These are phyloP conservation scores for Citeromyces hawaiiensis DNA, from an alignment of 1,139 yeast species.

Conservation along the genomic window DNA sequence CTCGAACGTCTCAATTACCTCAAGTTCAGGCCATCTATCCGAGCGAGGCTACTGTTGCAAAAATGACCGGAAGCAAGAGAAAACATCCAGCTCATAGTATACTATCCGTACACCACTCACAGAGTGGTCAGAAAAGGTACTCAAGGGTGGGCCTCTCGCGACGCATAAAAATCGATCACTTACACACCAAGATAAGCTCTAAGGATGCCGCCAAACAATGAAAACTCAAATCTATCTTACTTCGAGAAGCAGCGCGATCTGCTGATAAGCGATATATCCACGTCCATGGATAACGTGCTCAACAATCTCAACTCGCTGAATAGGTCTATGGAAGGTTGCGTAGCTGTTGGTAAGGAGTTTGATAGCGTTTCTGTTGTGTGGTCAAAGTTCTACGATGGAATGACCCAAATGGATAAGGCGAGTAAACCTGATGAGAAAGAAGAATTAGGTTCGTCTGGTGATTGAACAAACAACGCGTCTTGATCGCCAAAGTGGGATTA, in stretches of 20 bases:
- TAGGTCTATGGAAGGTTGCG: constrained; percentile 33
- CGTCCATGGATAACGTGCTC: constrained; percentile 34
- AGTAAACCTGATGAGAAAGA: background rate
- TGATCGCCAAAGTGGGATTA: background rate
- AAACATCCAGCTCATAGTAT: background rate
- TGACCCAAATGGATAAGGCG: constrained; percentile 11
- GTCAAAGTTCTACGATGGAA: constrained; percentile 33
- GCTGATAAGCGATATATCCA: constrained; percentile 23
- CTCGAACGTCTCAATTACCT: background rate
- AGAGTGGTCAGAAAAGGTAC: background rate
- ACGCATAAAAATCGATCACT: background rate
- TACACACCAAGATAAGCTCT: background rate
- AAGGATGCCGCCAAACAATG: background rate
- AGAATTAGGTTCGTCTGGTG: background rate
- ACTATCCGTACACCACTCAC: background rate
- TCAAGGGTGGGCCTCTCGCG: background rate
- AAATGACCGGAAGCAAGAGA: background rate
- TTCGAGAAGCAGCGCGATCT: constrained; percentile 30
- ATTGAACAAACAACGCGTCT: background rate
- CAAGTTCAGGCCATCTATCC: background rate
- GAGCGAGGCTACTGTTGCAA: background rate
- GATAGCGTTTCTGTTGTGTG: constrained; percentile 35
- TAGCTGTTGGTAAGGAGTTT: constrained; percentile 42
- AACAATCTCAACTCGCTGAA: constrained; percentile 34
- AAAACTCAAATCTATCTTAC: constrained; percentile 10